Base-by-base conservation (phyloP, 1,284 basidiomycete genomes). In the Flammula alnicola region DNA sequence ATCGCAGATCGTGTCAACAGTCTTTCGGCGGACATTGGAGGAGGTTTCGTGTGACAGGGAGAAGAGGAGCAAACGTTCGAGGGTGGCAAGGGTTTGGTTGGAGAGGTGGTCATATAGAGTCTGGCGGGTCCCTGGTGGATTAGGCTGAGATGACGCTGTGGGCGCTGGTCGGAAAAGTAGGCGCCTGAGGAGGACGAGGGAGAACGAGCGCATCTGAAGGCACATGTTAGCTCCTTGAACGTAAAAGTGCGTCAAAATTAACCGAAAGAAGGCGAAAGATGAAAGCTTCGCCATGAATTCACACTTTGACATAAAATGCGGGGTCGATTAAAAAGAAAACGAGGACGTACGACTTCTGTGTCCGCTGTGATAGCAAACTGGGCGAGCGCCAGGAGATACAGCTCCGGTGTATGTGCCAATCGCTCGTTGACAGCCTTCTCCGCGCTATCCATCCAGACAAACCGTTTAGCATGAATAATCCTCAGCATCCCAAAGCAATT, bases 401-500 rank as follows among this genome's bases (percentile, higher is more conserved):
- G 74, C 72, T 91, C 88, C 4, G 88, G 88, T 2, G 84, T 84
- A 59, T 85, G 83, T 10, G 81, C 78, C 29, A 91, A 74, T 14
- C 88, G 76, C 56, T 91, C 86, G 63, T 91, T 87, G 52, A 91
- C 86, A 2, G 84, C 84, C 50, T 82, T 83, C 62, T 91, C 88
- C 49, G 88, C 88, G 68, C 88, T 90, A 61, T 14, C 38, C 26
- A 33, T 9, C n/a, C n/a, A 26, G 17, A 33, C 19, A 12, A 36
- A 41, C 10, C 20, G 42, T 42, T 17, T 29, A 16, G 2, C 19
- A 22, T n/a, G 35, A 40, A 22, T 25, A 44, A 12, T n/a, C n/a
- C n/a, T n/a, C n/a, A n/a, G 16, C 25, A 16, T 8, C 20, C 37
- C 25, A 19, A 41, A 40, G 47, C 29, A 29, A 53, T 36, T 58